A percentile compares a stretch with the other conserved stretches of the same genome.
Conservation (phyloP, 2,329 filamentous ascomycete genomes). For the Pseudogymnoascus sp. region DNA sequence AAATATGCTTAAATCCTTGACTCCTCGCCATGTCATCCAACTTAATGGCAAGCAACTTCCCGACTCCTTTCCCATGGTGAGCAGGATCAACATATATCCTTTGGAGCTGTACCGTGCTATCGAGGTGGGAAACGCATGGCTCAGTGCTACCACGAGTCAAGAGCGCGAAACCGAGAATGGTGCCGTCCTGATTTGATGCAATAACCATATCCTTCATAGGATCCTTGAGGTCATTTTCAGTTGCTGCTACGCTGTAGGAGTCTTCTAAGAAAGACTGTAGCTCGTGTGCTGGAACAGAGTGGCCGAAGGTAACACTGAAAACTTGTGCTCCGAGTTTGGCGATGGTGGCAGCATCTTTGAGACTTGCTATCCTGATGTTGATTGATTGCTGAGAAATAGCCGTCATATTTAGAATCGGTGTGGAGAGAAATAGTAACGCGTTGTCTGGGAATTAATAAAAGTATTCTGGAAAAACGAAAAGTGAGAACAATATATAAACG, state of each 20-base stretch:
- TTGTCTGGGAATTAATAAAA: not conserved
- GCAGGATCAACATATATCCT: constrained; percentile 33
- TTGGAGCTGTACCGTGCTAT: constrained; percentile 31
- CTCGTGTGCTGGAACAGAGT: constrained; percentile 32
- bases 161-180: constrained; percentile 34
- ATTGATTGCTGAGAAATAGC: constrained; percentile 3
- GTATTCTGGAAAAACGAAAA: not conserved
- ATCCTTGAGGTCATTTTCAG: constrained; percentile 21
- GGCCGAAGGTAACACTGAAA: constrained; percentile 35
- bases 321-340: constrained; percentile 29
- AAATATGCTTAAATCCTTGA: constrained; percentile 33
- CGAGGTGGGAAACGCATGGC: constrained; percentile 29
- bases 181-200: constrained; percentile 20
- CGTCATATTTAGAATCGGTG: not conserved
- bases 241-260: constrained; percentile 27
- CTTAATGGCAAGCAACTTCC: constrained; percentile 25
- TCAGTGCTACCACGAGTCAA: constrained; percentile 32
- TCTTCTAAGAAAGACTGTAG: constrained; percentile 31
- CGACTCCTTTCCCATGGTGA: constrained; percentile 33
- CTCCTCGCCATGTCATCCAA: constrained; percentile 29
- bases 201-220: constrained; percentile 23
- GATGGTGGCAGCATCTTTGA: constrained; percentile 27
- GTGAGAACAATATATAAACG: not conserved
- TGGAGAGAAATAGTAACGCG: not conserved
- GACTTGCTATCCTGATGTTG: constrained; percentile 22